Evolutionary conservation across 257 asterid genomes (phyloP), one percentile per base, ranked within the genome.

Genomic region (Ajuga chamaepitys): DNA sequence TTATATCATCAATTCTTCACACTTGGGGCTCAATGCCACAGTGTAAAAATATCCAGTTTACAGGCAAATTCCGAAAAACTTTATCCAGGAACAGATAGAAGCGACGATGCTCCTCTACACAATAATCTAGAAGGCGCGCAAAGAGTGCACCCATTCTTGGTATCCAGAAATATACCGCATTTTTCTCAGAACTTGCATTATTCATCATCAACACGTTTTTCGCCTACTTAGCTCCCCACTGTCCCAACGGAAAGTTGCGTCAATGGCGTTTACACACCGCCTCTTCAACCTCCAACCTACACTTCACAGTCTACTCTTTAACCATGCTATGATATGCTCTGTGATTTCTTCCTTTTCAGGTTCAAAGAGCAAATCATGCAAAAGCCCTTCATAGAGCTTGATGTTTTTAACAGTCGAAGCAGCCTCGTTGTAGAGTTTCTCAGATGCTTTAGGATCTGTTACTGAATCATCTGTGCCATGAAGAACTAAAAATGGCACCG

Each of bases 351-450:
- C 92, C 68, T 82, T 86, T 56, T 93, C 97, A 0, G 87, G 96
- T 68, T 89, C 97, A 9, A 89, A 93, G 1, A 93, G 88, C 2
- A 93, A 85, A 64, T 93, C 99, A 30, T 93, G 99, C 74, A 93
- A 62, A 24, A 90, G 75, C 30, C 99, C 97, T 42, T 85, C 66
- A 16, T 71, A 82, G n/a, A 90, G 85, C 70, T 75, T 67, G 37
- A 93, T 89, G 26, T 75, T 77, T 65, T 93, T 93, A 85, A 89
- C 99, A 8, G 75, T 70, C 2, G 97, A 90, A 0, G 95, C 65
- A 13, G 99, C 95, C 77, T 83, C 91, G 0, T 79, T 63, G 41
- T 90, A 70, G 53, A 93, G 92, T 73, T 82, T 87, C 78, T 53
- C 69, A n/a, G 99, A 81, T 14, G 95, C 95, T 40, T 51, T 64